A percentile compares a stretch with the other conserved stretches of the same genome.
Conservation (phyloP, 768 basidiomycete genomes). For the Serendipita sp. region DNA sequence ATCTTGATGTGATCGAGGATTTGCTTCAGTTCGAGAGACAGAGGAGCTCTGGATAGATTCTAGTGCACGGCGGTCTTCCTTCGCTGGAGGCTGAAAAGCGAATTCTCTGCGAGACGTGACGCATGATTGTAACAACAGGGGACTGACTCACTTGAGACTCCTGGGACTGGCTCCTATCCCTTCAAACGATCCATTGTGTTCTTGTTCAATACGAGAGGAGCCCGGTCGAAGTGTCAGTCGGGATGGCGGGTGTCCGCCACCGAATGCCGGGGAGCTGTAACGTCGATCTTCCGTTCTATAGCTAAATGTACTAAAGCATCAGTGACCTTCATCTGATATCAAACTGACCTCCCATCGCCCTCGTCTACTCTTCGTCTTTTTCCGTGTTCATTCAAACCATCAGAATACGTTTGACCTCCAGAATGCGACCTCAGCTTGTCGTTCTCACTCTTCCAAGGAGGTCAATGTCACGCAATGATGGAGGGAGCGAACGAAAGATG, state of each 20-base stretch:
- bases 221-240: background rate
- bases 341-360: too few relatives aligned
- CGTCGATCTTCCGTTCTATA: background rate
- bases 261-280: background rate
- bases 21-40: too few relatives aligned
- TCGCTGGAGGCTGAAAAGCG: background rate
- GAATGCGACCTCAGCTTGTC: background rate
- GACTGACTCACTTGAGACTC: background rate
- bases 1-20: too few relatives aligned
- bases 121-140: background rate
- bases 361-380: background rate
- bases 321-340: too few relatives aligned
- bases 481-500: background rate
- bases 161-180: background rate
- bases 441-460: background rate
- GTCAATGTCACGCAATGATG: background rate
- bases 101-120: background rate
- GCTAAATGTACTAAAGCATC: background rate
- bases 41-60: too few relatives aligned
- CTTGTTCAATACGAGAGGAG: conserved; percentile 1
- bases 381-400: background rate
- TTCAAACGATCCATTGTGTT: background rate
- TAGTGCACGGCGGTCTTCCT: too few relatives aligned
- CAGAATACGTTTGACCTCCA: background rate
- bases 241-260: background rate